Conservation (phyloP, 768 basidiomycete species). For the Pisolithus tinctorius region DNA sequence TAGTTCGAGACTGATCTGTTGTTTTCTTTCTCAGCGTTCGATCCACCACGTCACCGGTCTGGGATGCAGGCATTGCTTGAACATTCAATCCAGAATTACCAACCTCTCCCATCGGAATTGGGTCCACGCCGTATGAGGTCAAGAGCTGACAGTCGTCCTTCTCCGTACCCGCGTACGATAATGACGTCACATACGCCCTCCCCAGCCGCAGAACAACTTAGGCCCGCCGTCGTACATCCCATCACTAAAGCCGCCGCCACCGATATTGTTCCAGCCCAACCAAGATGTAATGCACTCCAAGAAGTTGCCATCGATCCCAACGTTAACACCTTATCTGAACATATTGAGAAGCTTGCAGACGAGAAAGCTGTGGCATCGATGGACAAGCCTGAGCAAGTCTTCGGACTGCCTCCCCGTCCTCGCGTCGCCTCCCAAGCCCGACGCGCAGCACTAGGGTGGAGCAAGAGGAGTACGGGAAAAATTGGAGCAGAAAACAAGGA, state of each 20-base stretch:
- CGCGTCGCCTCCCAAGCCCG: slow-evolving; percentile 50
- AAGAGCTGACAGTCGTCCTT: slow-evolving; percentile 62
- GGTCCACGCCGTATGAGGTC: slow-evolving; percentile 56
- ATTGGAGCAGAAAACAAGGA: slow-evolving; percentile 50
- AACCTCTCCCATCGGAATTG: slow-evolving; percentile 68
- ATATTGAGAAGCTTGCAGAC: slow-evolving; percentile 34
- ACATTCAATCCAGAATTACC: slow-evolving; percentile 64
- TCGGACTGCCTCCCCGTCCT: slow-evolving; percentile 33
- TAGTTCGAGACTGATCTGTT: not conserved
- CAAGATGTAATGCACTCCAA: slow-evolving; percentile 32
- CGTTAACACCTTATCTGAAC: slow-evolving; percentile 27
- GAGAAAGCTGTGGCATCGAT: slow-evolving; percentile 30
- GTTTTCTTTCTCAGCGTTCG: slow-evolving; percentile 44
- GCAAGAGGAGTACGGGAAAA: slow-evolving; percentile 54
- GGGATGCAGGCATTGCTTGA: slow-evolving; percentile 71
- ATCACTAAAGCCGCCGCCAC: slow-evolving; percentile 13
- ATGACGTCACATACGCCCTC: slow-evolving; percentile 38
- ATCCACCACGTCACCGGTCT: slow-evolving; percentile 55
- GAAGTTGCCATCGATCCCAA: slow-evolving; percentile 39
- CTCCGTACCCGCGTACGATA: slow-evolving; percentile 60
- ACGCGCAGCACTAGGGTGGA: slow-evolving; percentile 54
- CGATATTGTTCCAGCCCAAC: slow-evolving; percentile 2
- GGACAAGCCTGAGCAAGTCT: slow-evolving; percentile 23
- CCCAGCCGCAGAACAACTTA: slow-evolving; percentile 30
- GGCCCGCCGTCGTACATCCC: slow-evolving; percentile 14